Base-by-base conservation (phyloP, 805 yeast genomes). In the Metschnikowia chrysomelidarum region DNA sequence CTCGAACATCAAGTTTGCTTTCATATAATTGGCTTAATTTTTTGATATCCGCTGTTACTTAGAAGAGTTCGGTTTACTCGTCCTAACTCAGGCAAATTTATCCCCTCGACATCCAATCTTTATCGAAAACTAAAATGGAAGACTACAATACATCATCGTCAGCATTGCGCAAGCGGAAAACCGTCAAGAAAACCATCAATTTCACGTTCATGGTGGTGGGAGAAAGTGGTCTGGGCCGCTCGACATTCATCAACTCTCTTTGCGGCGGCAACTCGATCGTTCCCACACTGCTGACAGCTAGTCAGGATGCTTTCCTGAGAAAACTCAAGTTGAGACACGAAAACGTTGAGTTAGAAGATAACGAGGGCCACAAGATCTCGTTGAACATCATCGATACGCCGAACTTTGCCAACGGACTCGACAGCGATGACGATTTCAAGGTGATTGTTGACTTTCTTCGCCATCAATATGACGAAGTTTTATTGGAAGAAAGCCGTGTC, bases 171-270 rank as follows among this genome's bases (percentile, higher is more conserved):
- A 85, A 85, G 65, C 78, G 85, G 57, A 86, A 86, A 67, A 82
- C 80, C 32, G 67, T 85, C 60, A 87, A 86, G 62, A 83, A 86
- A 62, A 84, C 88, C 21, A 78, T 86, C 65, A 86, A 85, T 54
- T 87, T 88, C 69, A 82, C 94, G 15, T 58, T 85, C 40, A 81
- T 88, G 91, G 80, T 86, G 24, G 81, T 87, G 37, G 97, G 96
- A 27, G 83, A 85, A 55, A 77, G 82, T 30, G 97, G 97, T 2
- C 67, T 80, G 29, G 96, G 96, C 12, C 76, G 96, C 57, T 83
- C 95, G n/a, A 88, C 96, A 4, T 82, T 88, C 52, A 86, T 89
- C 57, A 88, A 89, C 65, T 83, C 95, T 23, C 69, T 88, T 35
- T 88, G 96, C 64, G 95, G 85, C 41, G 93, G 88, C 46, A 80